A percentile compares a stretch with the other conserved stretches of the same genome.
phyloP scores from a whole-genome alignment of 2,329 filamentous ascomycete species.

The Bipolaris cookei region DNA sequence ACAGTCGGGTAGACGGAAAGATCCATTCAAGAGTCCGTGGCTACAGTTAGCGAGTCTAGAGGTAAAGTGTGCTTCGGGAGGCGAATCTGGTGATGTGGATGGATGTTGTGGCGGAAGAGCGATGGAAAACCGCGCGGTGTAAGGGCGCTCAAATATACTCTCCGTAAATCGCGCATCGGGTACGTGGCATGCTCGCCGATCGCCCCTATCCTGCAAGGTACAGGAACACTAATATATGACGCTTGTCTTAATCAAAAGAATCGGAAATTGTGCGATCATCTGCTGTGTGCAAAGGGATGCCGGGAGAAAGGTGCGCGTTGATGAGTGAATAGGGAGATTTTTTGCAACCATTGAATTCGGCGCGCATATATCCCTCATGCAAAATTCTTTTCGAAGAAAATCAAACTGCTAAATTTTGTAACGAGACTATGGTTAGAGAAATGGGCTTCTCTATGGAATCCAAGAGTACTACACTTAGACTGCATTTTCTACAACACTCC shows the following conservation, averaged over 20 bases:
- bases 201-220: neutral
- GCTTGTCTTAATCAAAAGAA: neutral
- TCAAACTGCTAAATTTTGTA: neutral
- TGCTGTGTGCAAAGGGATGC: neutral
- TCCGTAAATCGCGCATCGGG: neutral
- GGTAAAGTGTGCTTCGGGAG: neutral
- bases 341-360: neutral
- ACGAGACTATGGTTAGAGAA: neutral
- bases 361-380: no score
- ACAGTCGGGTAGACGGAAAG: neutral
- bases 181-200: neutral
- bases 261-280: no score
- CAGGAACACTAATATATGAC: neutral
- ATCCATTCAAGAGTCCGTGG: neutral
- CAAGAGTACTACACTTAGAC: neutral
- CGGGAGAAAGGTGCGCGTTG: neutral
- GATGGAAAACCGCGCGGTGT: slow-evolving; percentile 23
- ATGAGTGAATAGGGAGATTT: no score
- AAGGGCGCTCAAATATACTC: no score
- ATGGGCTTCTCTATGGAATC: neutral
- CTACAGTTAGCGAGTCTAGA: neutral
- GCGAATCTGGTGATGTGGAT: neutral
- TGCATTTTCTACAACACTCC: neutral
- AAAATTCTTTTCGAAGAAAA: neutral
- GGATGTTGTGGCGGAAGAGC: slow-evolving; percentile 44